Evolutionary conservation across 768 basidiomycete genomes (phyloP).

Genomic region (Rhizopogon roseolus): DNA sequence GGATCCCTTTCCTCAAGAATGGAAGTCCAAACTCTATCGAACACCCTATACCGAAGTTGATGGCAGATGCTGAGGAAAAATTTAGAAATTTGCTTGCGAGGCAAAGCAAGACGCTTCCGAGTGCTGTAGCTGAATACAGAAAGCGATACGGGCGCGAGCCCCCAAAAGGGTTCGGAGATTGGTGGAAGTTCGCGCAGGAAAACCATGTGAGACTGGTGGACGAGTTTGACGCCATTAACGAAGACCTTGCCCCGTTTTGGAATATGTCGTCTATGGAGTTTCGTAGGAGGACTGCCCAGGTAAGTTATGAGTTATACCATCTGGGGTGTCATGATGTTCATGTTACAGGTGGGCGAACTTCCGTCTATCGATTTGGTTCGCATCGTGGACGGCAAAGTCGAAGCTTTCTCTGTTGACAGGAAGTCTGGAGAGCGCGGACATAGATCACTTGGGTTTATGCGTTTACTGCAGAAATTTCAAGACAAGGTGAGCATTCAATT

Average conservation of each 20-base stretch:
- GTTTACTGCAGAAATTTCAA: slow-evolving; percentile 71
- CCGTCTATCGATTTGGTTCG: slow-evolving; percentile 87
- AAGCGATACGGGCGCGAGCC: slow-evolving; percentile 73
- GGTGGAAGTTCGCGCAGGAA: slow-evolving; percentile 78
- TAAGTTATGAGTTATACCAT: slow-evolving; percentile 21
- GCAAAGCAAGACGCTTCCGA: slow-evolving; percentile 77
- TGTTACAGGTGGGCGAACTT: slow-evolving; percentile 58
- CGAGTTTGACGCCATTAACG: slow-evolving; percentile 79
- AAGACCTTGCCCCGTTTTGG: slow-evolving; percentile 87
- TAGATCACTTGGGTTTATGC: slow-evolving; percentile 70
- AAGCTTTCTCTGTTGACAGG: slow-evolving; percentile 53
- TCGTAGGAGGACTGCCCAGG: slow-evolving; percentile 56
- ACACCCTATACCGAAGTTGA: slow-evolving; percentile 84
- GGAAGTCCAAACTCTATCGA: slow-evolving; percentile 12
- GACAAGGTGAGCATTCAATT: slow-evolving; percentile 41
- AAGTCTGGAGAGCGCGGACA: slow-evolving; percentile 65
- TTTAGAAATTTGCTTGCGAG: slow-evolving; percentile 60
- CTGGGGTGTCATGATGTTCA: neutral
- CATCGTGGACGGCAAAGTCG: slow-evolving; percentile 58
- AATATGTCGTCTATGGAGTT: slow-evolving; percentile 67
- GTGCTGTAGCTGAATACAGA: slow-evolving; percentile 80
- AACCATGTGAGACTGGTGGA: slow-evolving; percentile 79
- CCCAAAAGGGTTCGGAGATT: slow-evolving; percentile 86
- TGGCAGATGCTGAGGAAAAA: slow-evolving; percentile 75
- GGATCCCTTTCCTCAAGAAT: slow-evolving; percentile 14